Conservation (phyloP, 306 rosid species). For the Malus sylvestris region DNA sequence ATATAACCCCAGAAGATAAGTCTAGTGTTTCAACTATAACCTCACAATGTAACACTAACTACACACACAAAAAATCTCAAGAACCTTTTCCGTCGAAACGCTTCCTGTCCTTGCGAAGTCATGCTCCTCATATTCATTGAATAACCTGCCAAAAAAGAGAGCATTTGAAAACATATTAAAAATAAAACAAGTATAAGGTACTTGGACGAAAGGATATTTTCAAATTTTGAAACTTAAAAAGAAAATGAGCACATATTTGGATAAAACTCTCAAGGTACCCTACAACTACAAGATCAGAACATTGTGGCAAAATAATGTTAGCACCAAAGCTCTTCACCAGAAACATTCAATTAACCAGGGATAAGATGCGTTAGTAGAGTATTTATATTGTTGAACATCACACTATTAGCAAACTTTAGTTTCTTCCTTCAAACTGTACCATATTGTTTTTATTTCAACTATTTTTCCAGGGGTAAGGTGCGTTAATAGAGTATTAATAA, state of each 20-base stretch:
- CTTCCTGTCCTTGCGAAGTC: slow-evolving; percentile 91
- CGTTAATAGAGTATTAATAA: neutral
- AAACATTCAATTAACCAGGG: neutral
- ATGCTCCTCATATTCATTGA: slow-evolving; percentile 68
- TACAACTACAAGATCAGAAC: neutral
- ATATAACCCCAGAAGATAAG: neutral
- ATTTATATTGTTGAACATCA: neutral
- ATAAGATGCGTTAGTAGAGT: neutral
- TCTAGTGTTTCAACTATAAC: neutral
- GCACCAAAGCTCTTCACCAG: neutral
- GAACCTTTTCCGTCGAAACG: slow-evolving; percentile 62
- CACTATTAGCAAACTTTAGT: neutral
- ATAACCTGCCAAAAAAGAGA: slow-evolving; percentile 42
- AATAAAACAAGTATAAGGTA: neutral
- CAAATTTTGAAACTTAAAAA: neutral
- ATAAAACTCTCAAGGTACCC: neutral
- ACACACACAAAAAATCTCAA: neutral
- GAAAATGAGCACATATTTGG: neutral
- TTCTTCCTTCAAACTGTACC: neutral
- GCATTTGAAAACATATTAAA: neutral
- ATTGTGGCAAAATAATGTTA: neutral
- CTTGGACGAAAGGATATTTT: neutral
- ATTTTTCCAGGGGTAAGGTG: neutral
- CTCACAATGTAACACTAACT: neutral
- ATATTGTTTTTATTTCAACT: neutral